Percentiles rank a stretch among this genome's conserved stretches.
Evolutionary conservation across 202 grass and related monocot species (phyloP).

Genomic region (Panicum virgatum): DNA sequence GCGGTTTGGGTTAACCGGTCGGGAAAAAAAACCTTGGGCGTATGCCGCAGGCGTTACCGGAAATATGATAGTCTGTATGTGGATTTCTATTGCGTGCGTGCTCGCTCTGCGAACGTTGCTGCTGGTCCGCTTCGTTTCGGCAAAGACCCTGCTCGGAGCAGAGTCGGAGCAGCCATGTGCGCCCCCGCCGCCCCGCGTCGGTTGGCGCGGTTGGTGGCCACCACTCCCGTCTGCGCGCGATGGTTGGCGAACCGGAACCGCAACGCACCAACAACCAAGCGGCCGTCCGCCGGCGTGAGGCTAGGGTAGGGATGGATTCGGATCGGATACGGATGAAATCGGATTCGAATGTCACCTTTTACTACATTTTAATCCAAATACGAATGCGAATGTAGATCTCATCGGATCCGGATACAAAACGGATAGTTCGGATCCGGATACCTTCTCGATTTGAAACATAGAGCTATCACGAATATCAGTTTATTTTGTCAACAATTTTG

Average conservation of each 20-base stretch:
- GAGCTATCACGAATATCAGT: no score
- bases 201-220: slow-evolving; percentile 50
- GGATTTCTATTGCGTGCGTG: not conserved
- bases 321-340: no score
- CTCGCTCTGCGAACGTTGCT: not conserved
- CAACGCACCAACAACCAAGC: slow-evolving; percentile 10
- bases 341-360: no score
- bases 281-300: slow-evolving; percentile 9
- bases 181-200: not conserved
- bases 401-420: no score
- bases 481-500: no score
- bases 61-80: not conserved
- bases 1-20: no score
- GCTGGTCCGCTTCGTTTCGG: not conserved
- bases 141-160: not conserved
- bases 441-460: no score
- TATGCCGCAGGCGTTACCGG: slow-evolving; percentile 19
- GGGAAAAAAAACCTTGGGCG: no score
- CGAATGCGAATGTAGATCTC: no score
- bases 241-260: slow-evolving; percentile 31
- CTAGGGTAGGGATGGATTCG: no score
- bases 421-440: no score
- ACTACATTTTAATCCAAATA: no score
- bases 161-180: slow-evolving; percentile 36
- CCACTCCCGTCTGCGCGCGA: not conserved